Evolutionary conservation across 495 filamentous ascomycete genomes (phyloP).

Genomic region (Aspergillus leporis): DNA sequence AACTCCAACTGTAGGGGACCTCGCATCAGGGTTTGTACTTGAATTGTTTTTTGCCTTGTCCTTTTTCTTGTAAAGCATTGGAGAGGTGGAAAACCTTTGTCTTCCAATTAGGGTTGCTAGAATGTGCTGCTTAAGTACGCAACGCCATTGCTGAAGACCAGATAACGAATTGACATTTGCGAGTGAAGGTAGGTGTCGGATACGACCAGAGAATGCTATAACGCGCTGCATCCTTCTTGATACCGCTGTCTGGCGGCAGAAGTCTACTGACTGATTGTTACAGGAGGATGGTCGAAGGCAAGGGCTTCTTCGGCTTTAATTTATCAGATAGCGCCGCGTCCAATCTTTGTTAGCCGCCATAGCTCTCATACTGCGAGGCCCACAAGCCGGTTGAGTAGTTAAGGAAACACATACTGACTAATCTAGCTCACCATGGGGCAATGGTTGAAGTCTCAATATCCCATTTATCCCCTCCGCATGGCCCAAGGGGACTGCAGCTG

Average conservation of each 20-base stretch:
- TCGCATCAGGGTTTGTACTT: conserved; percentile 14
- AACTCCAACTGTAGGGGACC: conserved; percentile 16
- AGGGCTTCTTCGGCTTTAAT: too few species aligned
- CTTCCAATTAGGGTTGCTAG: neutral
- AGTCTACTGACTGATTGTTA: neutral
- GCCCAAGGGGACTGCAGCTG: too few species aligned
- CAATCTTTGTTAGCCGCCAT: too few species aligned
- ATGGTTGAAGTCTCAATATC: too few species aligned
- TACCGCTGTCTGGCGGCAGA: neutral
- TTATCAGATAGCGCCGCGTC: too few species aligned
- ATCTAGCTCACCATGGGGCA: neutral
- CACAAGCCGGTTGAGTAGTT: neutral
- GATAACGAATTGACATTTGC: neutral
- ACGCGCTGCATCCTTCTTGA: neutral
- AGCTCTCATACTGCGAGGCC: neutral
- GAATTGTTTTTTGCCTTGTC: conserved; percentile 33
- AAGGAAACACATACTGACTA: neutral
- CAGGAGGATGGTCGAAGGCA: neutral
- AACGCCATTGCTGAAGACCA: neutral
- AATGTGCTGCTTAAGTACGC: neutral
- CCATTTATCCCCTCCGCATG: too few species aligned
- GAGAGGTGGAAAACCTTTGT: conserved; percentile 29
- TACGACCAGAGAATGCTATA: neutral
- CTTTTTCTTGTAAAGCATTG: conserved; percentile 38
- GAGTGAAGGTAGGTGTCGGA: neutral